Conservation (phyloP, 2,329 filamentous ascomycete species). For the Alternaria solani region DNA sequence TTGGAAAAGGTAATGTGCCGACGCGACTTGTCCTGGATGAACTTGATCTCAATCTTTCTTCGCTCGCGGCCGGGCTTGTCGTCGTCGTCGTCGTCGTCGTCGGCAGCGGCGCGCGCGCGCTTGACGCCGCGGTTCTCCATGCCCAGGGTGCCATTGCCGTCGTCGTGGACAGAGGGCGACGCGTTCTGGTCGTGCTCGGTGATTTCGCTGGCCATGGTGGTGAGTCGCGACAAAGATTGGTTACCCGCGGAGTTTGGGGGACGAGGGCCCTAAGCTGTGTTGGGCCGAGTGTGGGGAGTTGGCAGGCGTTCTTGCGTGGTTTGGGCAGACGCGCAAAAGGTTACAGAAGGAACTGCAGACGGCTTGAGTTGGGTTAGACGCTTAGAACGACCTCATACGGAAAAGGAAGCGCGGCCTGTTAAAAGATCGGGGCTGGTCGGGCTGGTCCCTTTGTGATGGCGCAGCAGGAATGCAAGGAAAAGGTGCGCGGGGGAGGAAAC, state of each 20-base stretch:
- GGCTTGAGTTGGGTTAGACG: slow-evolving; percentile 42
- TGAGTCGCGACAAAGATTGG: slow-evolving; percentile 34
- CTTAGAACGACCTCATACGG: slow-evolving; percentile 46
- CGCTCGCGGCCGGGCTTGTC: slow-evolving; percentile 98
- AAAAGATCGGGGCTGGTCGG: slow-evolving; percentile 47
- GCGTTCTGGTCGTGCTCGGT: slow-evolving; percentile 61
- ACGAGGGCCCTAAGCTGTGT: slow-evolving; percentile 51
- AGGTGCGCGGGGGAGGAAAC: slow-evolving; percentile 21
- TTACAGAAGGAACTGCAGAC: slow-evolving; percentile 38
- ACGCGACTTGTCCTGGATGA: slow-evolving; percentile 99
- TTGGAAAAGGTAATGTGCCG: slow-evolving; percentile 99
- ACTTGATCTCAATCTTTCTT: slow-evolving; percentile 99
- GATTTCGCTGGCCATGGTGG: slow-evolving; percentile 57
- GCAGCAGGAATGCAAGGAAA: slow-evolving; percentile 46
- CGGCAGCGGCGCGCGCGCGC: slow-evolving; percentile 80
- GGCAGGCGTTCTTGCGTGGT: slow-evolving; percentile 21
- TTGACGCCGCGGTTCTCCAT: slow-evolving; percentile 81
- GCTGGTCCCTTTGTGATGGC: slow-evolving; percentile 47
- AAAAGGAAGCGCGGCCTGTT: slow-evolving; percentile 41
- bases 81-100: slow-evolving; percentile 97
- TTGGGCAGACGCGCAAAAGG: slow-evolving; percentile 40
- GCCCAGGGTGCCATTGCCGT: slow-evolving; percentile 59
- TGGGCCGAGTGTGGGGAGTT: slow-evolving; percentile 47
- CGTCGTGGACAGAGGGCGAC: slow-evolving; percentile 60
- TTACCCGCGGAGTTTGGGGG: slow-evolving; percentile 46